Base-by-base conservation (phyloP, 352 stramenopile genomes). In the Phytophthora brassicae region DNA sequence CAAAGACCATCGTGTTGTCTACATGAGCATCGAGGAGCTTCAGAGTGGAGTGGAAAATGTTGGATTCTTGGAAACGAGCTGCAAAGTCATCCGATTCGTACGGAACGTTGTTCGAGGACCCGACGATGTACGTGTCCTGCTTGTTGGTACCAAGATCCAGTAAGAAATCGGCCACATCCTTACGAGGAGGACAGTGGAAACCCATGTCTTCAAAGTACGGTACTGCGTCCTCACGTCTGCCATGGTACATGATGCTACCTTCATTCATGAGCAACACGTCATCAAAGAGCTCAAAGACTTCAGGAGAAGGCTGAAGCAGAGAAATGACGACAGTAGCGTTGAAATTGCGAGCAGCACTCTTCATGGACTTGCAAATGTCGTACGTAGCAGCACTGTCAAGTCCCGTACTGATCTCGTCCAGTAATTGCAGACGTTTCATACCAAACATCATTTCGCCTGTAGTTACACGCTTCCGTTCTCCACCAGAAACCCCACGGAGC, bases 351-450 rank as follows among this genome's bases (percentile, higher is more conserved):
- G 76, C 80, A 2, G 75, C 64, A 53, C 79, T 77, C 29, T 74
- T 79, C 6, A 97, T 56, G 5, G 87, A 72, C 43, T 92, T 86
- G 51, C 89, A 83, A 52, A 98, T 98, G 48, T 98, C 89, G 60
- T 44, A 44, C 14, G 38, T 44, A 11, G 64, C 58, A n/a, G 64
- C 64, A 48, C 64, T 72, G 31, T 72, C 58, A 41, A 90, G 73
- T 6, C 80, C 80, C 6, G 81, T 90, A 44, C 72, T 88, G 70
- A 90, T 87, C 60, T 89, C 74, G 64, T 98, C 90, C 19, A 97
- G 73, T 0, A 96, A 28, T 16, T 58, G 47, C 24, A 65, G 41
- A 48, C 56, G 41, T 39, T 58, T 65, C 47, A 52, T 48, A 44
- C 38, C 47, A 13, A 65, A 51, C 20, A 52, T 41, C 56, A 65